Evolutionary conservation across 768 basidiomycete species (phyloP), one percentile per base, ranked within the genome.

Genomic region (Trametes elegans): DNA sequence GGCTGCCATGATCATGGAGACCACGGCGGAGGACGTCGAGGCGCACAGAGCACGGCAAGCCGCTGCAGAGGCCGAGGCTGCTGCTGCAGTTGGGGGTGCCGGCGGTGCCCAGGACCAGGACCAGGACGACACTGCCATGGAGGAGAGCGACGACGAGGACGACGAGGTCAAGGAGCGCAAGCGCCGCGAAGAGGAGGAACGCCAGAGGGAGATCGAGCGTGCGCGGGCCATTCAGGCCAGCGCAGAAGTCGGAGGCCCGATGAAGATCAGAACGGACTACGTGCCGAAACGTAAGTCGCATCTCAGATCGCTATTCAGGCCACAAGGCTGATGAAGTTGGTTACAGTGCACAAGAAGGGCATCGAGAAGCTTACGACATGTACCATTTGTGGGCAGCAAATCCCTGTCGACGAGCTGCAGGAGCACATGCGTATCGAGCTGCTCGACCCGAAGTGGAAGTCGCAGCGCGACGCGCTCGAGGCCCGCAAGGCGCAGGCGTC

Each of bases 361-460:
- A 85, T 85, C 71, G 74, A 82, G 34, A 79, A 84, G 32, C 85
- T 90, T 73, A 89, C 93, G 4, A 93, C 88, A 26, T 98, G 94
- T 74, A 80, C 87, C 16, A 88, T 98, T 63, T 97, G 95, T 73
- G 88, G 90, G n/a, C 95, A 98, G 70, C 88, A 93, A 71, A 90
- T 99, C 32, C 88, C 97, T 24, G 88, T 95, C 64, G 90, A 97
- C 72, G 96, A 98, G 69, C 76, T 98, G 40, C 84, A 96, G 62
- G 95, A 98, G 68, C 97, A 98, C 70, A 94, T 98, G 84, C 91
- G 97, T 63, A 98, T 98, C 67, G 97, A 99, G 69, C 72, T 98
- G 58, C 81, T 99, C 62, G 97, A 99, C 73, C 97, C 97, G 36
- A 85, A 88, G 69, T 99, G 96, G 95, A 98, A 98, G 71, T 93